phyloP scores from a whole-genome alignment of 2,329 filamentous ascomycete genomes.

The Hypoxylon sp. region DNA sequence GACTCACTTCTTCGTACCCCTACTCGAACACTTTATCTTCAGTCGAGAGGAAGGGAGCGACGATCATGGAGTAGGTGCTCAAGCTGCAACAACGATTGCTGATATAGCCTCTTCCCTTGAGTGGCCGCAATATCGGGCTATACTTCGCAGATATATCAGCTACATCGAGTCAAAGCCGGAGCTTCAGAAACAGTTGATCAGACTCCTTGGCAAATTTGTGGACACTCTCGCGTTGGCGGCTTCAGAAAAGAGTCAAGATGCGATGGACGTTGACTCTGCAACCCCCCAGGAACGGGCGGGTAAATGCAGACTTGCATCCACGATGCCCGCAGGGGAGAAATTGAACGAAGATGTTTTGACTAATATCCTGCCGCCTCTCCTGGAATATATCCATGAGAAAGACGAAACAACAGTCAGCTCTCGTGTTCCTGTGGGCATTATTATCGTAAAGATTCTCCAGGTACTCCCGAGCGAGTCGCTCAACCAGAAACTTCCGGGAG shows the following conservation, averaged over 20 bases:
- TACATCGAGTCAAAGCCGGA: constrained; percentile 87
- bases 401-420: constrained; percentile 95
- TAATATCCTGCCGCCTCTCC: constrained; percentile 82
- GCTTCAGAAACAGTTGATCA: constrained; percentile 86
- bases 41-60: constrained; percentile 80
- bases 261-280: constrained; percentile 61
- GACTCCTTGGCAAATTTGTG: constrained; percentile 84
- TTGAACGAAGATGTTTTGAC: constrained; percentile 79
- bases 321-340: constrained; percentile 77
- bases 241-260: constrained; percentile 56
- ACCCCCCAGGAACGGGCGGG: constrained; percentile 44
- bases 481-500: constrained; percentile 80
- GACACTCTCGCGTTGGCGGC: constrained; percentile 78
- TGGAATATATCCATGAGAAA: constrained; percentile 92
- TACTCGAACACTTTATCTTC: constrained; percentile 95
- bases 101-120: constrained; percentile 82
- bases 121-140: constrained; percentile 90
- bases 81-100: constrained; percentile 86
- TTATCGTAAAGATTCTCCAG: constrained; percentile 88
- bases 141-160: constrained; percentile 85
- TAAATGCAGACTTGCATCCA: constrained; percentile 69
- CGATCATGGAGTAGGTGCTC: constrained; percentile 87
- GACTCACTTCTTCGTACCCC: constrained; percentile 87
- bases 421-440: constrained; percentile 89
- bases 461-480: constrained; percentile 82